Percentiles rank a stretch among this genome's conserved stretches.
These are phyloP conservation scores for Tricholomella constricta DNA, from an alignment of 768 basidiomycete species.

Conservation along the genomic window DNA sequence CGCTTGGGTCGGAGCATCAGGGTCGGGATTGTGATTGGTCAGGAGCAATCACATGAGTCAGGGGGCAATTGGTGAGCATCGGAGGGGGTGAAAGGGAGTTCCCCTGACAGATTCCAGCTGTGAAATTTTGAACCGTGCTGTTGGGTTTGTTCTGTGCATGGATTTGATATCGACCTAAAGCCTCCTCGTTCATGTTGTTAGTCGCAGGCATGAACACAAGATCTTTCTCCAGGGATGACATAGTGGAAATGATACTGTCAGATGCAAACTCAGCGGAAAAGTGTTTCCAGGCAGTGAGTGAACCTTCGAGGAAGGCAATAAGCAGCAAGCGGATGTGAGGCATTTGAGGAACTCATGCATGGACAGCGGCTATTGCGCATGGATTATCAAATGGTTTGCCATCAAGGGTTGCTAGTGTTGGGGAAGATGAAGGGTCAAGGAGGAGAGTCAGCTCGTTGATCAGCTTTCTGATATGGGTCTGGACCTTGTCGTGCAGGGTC, in stretches of 20 bases:
- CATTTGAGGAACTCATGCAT: conserved; percentile 16
- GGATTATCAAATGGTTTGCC: not conserved
- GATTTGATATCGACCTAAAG: too few relatives aligned
- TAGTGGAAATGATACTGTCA: conserved; percentile 11
- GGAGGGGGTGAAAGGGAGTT: too few relatives aligned
- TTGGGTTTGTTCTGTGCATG: too few relatives aligned
- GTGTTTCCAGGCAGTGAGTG: conserved; percentile 18
- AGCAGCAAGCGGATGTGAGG: conserved; percentile 17
- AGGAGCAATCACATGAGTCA: too few relatives aligned
- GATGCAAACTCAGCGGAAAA: conserved; percentile 22
- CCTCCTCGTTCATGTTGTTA: conserved; percentile 25
- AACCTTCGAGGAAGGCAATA: conserved; percentile 26
- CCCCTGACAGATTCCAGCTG: too few relatives aligned
- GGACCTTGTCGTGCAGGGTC: too few relatives aligned
- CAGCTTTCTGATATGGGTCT: not conserved
- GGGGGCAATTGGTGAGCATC: too few relatives aligned
- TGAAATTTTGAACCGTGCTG: too few relatives aligned
- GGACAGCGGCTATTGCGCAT: conserved; percentile 8
- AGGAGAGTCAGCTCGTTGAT: too few relatives aligned
- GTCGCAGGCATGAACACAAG: conserved; percentile 21
- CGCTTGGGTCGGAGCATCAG: too few relatives aligned
- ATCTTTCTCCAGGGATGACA: conserved; percentile 3
- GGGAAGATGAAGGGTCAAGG: too few relatives aligned
- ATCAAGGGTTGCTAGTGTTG: not conserved
- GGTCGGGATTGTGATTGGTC: too few relatives aligned